Evolutionary conservation across 2,329 filamentous ascomycete genomes (phyloP).

Genomic region (Boeremia lycopersici): DNA sequence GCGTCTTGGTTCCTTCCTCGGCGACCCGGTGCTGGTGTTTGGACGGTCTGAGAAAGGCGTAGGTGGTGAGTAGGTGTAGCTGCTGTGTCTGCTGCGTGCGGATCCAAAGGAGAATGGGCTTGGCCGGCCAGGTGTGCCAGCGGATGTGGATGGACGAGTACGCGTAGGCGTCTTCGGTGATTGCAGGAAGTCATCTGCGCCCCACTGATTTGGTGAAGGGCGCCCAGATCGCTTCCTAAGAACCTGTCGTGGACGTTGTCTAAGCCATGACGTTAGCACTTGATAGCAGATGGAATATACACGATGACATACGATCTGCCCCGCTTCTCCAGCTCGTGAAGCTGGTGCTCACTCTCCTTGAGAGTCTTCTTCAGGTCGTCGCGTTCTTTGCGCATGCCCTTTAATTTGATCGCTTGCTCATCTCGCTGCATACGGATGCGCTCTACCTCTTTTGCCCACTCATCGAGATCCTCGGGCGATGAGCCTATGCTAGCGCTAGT

Average conservation of each 20-base stretch:
- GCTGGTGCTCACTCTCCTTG: constrained; percentile 40
- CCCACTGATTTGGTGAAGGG: constrained; percentile 11
- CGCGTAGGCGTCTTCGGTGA: constrained; percentile 15
- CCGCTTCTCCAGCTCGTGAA: constrained; percentile 37
- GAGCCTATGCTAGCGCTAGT: constrained; percentile 28
- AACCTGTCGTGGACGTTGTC: constrained; percentile 23
- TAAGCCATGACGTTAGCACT: not conserved
- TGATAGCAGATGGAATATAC: not conserved
- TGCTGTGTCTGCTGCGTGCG: constrained; percentile 13
- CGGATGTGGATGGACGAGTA: constrained; percentile 17
- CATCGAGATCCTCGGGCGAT: constrained; percentile 27
- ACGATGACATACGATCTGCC: constrained; percentile 9
- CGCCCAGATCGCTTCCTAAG: constrained; percentile 22
- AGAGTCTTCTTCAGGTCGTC: constrained; percentile 39
- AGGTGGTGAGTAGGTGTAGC: constrained; percentile 15
- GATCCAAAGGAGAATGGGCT: constrained; percentile 20
- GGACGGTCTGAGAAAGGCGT: constrained; percentile 11
- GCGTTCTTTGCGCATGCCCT: constrained; percentile 39
- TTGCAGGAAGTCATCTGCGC: constrained; percentile 7
- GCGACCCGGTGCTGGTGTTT: constrained; percentile 14
- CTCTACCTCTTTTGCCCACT: constrained; percentile 44
- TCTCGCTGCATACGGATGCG: constrained; percentile 41
- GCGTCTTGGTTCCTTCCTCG: constrained; percentile 8
- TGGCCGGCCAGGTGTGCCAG: constrained; percentile 6
- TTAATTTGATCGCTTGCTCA: constrained; percentile 42